A percentile compares a stretch with the other conserved stretches of the same genome.
phyloP scores from a whole-genome alignment of 129 eudicot species.

The Pseudognaphalium luteoalbum region DNA sequence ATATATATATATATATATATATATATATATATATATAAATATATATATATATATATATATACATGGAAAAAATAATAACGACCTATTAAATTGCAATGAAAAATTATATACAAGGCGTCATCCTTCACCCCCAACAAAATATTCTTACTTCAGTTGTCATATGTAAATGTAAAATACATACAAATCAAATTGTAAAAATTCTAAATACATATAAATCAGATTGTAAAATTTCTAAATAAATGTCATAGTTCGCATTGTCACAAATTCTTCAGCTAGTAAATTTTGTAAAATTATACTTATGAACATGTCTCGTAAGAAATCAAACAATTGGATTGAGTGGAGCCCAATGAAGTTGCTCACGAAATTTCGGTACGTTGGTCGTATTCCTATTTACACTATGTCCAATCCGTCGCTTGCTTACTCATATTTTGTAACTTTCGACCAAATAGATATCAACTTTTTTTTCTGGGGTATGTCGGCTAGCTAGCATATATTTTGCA shows the following conservation, averaged over 20 bases:
- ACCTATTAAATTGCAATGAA: neutral
- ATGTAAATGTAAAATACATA: neutral
- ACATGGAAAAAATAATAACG: too few species aligned
- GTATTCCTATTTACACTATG: conserved; percentile 8
- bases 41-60: too few species aligned
- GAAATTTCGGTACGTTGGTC: conserved; percentile 30
- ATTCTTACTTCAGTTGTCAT: neutral
- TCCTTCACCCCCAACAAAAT: neutral
- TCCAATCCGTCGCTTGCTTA: conserved; percentile 2
- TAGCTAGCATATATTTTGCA: neutral
- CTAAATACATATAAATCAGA: too few species aligned
- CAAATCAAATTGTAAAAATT: too few species aligned
- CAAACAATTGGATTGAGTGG: conserved; percentile 3
- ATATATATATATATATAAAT: too few species aligned
- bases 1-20: too few species aligned
- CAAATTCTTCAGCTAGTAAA: too few species aligned
- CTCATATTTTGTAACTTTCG: neutral
- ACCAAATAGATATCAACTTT: neutral
- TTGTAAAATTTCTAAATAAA: too few species aligned
- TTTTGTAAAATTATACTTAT: too few species aligned
- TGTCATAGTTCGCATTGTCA: too few species aligned
- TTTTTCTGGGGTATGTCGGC: neutral
- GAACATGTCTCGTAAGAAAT: neutral
- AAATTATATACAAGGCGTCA: neutral
- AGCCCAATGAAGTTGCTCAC: conserved; percentile 28